Evolutionary conservation across 352 stramenopile species (phyloP).

Genomic region (Halophytophthora batemanensis): DNA sequence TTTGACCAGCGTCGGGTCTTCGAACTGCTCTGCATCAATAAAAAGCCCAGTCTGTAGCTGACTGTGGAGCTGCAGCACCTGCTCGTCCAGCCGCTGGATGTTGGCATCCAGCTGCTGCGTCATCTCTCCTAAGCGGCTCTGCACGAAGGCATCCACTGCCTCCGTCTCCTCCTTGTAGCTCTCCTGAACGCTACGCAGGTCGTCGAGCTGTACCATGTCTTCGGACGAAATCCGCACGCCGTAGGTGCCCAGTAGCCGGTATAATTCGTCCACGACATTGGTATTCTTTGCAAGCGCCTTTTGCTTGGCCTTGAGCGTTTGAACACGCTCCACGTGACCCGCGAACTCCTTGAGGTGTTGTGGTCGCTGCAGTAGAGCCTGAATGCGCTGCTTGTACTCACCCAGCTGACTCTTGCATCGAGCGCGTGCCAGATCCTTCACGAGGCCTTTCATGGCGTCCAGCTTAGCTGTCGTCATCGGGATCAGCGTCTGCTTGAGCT

Average conservation of each 20-base stretch:
- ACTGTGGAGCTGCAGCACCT: slow-evolving; percentile 82
- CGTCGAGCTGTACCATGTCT: slow-evolving; percentile 92
- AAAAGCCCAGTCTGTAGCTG: slow-evolving; percentile 85
- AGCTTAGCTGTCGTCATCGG: slow-evolving; percentile 91
- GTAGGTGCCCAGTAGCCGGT: slow-evolving; percentile 88
- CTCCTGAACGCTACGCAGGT: slow-evolving; percentile 83
- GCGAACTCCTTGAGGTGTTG: slow-evolving; percentile 92
- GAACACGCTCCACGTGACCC: slow-evolving; percentile 76
- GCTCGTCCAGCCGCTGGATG: slow-evolving; percentile 91
- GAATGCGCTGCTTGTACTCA: slow-evolving; percentile 90
- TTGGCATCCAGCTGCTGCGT: slow-evolving; percentile 89
- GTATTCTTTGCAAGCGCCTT: slow-evolving; percentile 83
- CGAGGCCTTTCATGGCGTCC: slow-evolving; percentile 90
- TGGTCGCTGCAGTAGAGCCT: slow-evolving; percentile 77
- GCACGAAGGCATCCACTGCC: slow-evolving; percentile 80
- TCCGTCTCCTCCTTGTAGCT: slow-evolving; percentile 89
- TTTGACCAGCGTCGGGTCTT: slow-evolving; percentile 79
- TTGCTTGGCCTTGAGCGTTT: slow-evolving; percentile 70
- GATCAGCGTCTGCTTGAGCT: slow-evolving; percentile 92
- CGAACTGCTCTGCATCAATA: slow-evolving; percentile 85
- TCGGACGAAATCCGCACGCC: slow-evolving; percentile 90
- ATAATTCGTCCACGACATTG: slow-evolving; percentile 92
- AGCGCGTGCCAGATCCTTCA: slow-evolving; percentile 87
- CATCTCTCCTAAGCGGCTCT: slow-evolving; percentile 89
- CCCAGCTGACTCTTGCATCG: slow-evolving; percentile 88